Conservation (phyloP, 257 asterid genomes). For the Buddleja alternifolia region DNA sequence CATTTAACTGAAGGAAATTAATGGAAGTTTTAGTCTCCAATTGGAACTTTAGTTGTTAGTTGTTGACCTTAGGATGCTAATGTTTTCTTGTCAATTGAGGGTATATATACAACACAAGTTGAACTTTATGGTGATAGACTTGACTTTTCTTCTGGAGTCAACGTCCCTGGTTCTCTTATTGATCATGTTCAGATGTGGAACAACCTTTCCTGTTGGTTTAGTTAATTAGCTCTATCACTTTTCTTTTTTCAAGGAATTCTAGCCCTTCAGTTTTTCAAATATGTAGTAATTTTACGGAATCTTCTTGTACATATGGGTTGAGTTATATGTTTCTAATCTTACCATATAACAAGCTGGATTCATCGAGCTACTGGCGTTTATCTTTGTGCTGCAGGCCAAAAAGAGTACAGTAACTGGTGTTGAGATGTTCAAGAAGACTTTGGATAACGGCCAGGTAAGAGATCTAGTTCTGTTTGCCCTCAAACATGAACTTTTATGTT, state of each 20-base stretch:
- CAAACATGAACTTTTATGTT: background rate
- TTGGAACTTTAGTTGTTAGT: background rate
- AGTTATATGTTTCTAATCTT: background rate
- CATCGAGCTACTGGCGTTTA: conserved; percentile 15
- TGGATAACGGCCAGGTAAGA: conserved; percentile 90
- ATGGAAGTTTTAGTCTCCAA: background rate
- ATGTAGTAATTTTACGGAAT: background rate
- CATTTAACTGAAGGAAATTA: no score
- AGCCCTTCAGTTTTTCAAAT: conserved; percentile 19
- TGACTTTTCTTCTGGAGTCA: background rate
- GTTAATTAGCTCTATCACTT: conserved; percentile 13
- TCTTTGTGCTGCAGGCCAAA: conserved; percentile 57
- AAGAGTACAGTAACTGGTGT: conserved; percentile 97
- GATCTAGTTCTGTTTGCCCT: background rate
- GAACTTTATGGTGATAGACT: background rate
- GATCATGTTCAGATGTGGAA: conserved; percentile 7
- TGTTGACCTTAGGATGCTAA: conserved; percentile 7
- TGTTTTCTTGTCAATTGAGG: background rate
- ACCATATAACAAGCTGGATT: conserved; percentile 18
- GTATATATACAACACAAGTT: background rate
- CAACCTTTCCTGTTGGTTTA: no score
- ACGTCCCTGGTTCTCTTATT: no score
- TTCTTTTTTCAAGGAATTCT: background rate
- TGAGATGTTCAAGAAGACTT: conserved; percentile 96
- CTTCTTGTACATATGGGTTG: conserved; percentile 2